A percentile compares a stretch with the other conserved stretches of the same genome.
phyloP scores from a whole-genome alignment of 164 flowering plant genomes.

The Litsea cubeba region DNA sequence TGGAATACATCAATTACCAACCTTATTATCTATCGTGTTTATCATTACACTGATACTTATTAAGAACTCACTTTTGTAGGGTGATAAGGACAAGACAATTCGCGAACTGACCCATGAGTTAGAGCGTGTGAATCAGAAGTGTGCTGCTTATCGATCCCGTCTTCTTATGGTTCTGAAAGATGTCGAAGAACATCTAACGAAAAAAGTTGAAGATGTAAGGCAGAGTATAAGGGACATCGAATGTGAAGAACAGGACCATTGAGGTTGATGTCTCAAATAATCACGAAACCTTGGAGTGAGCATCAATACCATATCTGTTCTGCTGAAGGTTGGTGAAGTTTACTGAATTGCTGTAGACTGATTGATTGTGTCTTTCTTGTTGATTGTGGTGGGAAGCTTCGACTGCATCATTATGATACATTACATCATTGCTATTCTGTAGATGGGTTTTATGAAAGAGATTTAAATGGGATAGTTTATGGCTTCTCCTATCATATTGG shows the following conservation, averaged over 20 bases:
- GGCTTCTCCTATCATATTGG: background rate
- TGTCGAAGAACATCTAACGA: slow-evolving; percentile 35
- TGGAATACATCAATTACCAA: background rate
- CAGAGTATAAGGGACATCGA: slow-evolving; percentile 14
- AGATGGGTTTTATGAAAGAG: background rate
- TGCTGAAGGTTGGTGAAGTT: background rate
- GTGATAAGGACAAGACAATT: slow-evolving; percentile 36
- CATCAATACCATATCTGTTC: background rate
- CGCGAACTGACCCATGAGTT: slow-evolving; percentile 27
- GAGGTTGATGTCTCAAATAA: background rate
- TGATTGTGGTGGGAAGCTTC: background rate
- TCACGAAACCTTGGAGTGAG: background rate
- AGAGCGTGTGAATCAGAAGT: slow-evolving; percentile 30
- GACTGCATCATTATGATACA: background rate
- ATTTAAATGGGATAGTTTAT: background rate
- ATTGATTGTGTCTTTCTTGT: background rate
- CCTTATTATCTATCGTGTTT: background rate
- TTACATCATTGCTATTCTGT: background rate
- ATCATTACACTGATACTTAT: no score
- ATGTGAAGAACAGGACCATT: background rate
- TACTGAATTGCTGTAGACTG: background rate
- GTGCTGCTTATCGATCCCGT: slow-evolving; percentile 38
- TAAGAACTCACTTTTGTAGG: slow-evolving; percentile 22
- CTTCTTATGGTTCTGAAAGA: slow-evolving; percentile 41
- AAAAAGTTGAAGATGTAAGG: slow-evolving; percentile 36